A percentile compares a stretch with the other conserved stretches of the same genome.
These are phyloP conservation scores for Annona cherimola DNA, from an alignment of 164 flowering plant genomes.

Conservation along the genomic window DNA sequence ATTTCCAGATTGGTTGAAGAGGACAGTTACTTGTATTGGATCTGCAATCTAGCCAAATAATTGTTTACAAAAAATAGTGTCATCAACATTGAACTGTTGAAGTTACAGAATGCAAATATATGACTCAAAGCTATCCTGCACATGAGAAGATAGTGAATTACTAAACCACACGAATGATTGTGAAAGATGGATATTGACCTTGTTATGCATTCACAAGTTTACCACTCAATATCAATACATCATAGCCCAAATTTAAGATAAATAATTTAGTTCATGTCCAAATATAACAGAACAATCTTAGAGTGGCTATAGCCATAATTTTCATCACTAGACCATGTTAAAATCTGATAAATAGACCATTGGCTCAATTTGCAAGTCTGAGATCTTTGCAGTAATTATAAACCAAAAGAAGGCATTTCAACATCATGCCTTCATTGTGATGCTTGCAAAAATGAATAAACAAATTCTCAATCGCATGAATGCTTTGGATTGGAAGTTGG, in stretches of 20 bases:
- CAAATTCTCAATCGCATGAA: not conserved
- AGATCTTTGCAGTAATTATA: not conserved
- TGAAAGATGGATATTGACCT: not conserved
- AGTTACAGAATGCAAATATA: no score
- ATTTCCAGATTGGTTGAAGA: conserved; percentile 46
- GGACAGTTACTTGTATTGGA: conserved; percentile 50
- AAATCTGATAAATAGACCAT: not conserved
- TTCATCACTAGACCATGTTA: not conserved
- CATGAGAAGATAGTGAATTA: no score
- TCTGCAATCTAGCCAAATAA: conserved; percentile 75
- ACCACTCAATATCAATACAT: no score
- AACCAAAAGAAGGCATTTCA: not conserved
- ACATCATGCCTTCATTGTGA: not conserved
- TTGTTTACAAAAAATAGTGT: conserved; percentile 13
- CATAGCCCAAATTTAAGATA: not conserved
- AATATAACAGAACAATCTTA: no score
- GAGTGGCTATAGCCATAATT: no score
- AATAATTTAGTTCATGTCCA: not conserved
- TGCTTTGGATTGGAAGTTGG: not conserved
- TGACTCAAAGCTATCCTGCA: no score
- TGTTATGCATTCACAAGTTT: not conserved
- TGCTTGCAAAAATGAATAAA: not conserved
- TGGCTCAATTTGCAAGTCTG: not conserved
- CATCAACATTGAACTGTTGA: not conserved
- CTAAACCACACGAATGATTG: no score